Conservation (phyloP, 2,329 filamentous ascomycete genomes). For the Calonectria leucothoes region DNA sequence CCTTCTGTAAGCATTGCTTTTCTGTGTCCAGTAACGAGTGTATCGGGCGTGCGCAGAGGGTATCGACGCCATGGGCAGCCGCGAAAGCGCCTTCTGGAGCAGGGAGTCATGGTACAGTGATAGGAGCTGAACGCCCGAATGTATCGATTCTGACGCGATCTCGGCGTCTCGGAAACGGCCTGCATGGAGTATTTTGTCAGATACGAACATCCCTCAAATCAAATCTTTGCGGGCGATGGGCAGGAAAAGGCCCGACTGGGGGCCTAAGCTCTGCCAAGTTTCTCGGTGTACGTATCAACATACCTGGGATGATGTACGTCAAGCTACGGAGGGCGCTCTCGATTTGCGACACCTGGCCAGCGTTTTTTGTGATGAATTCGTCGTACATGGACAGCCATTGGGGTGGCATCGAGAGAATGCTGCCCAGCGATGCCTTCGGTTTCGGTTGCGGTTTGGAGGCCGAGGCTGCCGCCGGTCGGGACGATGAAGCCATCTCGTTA, state of each 20-base stretch:
- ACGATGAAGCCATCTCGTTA: slow-evolving; percentile 35
- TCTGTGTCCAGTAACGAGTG: slow-evolving; percentile 74
- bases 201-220: not conserved
- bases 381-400: slow-evolving; percentile 80
- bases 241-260: not conserved
- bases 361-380: slow-evolving; percentile 95
- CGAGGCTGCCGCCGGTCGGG: slow-evolving; percentile 32
- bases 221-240: not conserved
- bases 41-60: slow-evolving; percentile 72
- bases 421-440: slow-evolving; percentile 41
- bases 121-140: slow-evolving; percentile 89
- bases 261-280: not conserved
- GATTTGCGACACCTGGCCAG: slow-evolving; percentile 92
- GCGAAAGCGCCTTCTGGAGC: slow-evolving; percentile 73
- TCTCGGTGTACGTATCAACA: slow-evolving; percentile 14
- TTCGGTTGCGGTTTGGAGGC: slow-evolving; percentile 33
- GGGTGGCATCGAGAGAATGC: slow-evolving; percentile 68
- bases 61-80: slow-evolving; percentile 65
- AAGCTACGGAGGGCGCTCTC: slow-evolving; percentile 92
- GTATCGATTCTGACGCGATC: slow-evolving; percentile 91
- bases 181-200: slow-evolving; percentile 44
- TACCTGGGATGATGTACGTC: slow-evolving; percentile 94
- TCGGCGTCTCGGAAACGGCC: slow-evolving; percentile 92
- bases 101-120: slow-evolving; percentile 94
- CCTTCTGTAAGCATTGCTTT: slow-evolving; percentile 78